A percentile compares a stretch with the other conserved stretches of the same genome.
These are phyloP conservation scores for Trichocladium uniseriatum DNA, from an alignment of 495 filamentous ascomycete species.

Conservation along the genomic window DNA sequence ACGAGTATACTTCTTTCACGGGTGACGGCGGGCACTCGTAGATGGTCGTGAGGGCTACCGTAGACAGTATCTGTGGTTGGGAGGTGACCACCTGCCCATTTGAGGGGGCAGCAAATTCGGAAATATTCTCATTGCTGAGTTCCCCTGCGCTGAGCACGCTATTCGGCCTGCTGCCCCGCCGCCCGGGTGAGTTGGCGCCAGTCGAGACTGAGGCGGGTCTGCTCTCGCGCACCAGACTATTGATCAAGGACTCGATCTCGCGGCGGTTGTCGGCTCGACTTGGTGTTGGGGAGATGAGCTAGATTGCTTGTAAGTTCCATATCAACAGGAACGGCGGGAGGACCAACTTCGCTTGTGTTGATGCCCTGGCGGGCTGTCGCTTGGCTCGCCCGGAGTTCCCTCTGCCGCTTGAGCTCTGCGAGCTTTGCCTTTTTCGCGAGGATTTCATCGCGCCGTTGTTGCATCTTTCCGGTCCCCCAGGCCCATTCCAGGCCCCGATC, in stretches of 20 bases:
- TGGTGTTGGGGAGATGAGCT: conserved; percentile 62
- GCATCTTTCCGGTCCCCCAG: conserved; percentile 43
- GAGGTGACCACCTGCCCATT: conserved; percentile 28
- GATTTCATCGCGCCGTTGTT: conserved; percentile 88
- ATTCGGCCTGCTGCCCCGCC: conserved; percentile 69
- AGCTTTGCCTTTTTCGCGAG: conserved; percentile 89
- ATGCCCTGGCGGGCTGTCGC: conserved; percentile 55
- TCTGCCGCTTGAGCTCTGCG: conserved; percentile 86
- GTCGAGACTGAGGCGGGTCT: conserved; percentile 64
- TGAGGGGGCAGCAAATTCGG: conserved; percentile 41
- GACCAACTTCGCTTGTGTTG: conserved; percentile 40
- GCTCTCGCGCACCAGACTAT: conserved; percentile 65
- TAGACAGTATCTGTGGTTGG: conserved; percentile 42
- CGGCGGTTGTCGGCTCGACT: conserved; percentile 59
- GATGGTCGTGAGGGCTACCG: conserved; percentile 58
- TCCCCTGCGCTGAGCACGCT: conserved; percentile 71
- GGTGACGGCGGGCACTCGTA: conserved; percentile 67
- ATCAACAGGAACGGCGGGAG: conserved; percentile 16
- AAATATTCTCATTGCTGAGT: conserved; percentile 56
- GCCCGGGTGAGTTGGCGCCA: conserved; percentile 50
- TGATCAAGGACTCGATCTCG: conserved; percentile 77
- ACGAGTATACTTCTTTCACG: conserved; percentile 73
- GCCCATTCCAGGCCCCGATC: conserved; percentile 30
- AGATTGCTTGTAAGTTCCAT: conserved; percentile 3
- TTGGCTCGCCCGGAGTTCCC: conserved; percentile 70